A percentile compares a stretch with the other conserved stretches of the same genome.
Evolutionary conservation across 1,284 basidiomycete species (phyloP).

Genomic region (Tilletia indica): DNA sequence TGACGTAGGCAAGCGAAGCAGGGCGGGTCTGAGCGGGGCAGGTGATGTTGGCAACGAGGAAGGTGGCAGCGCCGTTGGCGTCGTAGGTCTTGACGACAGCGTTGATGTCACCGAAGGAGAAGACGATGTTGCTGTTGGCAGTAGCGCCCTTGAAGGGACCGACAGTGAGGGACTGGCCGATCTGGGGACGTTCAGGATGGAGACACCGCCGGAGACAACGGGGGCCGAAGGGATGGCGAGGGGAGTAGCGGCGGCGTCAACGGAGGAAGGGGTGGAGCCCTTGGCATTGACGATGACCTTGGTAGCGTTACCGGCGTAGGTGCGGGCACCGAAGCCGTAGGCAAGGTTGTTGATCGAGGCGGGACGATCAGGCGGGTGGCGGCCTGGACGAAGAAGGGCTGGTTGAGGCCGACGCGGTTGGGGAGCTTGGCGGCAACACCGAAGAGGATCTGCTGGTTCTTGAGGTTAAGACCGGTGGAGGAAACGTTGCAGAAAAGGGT

Average conservation of each 20-base stretch:
- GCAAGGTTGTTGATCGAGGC: conserved; percentile 18
- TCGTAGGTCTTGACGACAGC: conserved; percentile 11
- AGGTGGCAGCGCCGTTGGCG: not conserved
- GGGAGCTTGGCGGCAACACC: conserved; percentile 12
- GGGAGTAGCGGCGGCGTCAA: conserved; percentile 9
- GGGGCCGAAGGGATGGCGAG: conserved; percentile 7
- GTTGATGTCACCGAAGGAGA: conserved; percentile 13
- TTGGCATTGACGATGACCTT: conserved; percentile 18
- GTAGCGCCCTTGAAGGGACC: conserved; percentile 11
- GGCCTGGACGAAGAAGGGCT: conserved; percentile 10
- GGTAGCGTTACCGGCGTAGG: conserved; percentile 8
- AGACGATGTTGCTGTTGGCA: not conserved
- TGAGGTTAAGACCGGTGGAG: conserved; percentile 15
- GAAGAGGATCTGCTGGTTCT: conserved; percentile 15
- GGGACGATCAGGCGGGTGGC: conserved; percentile 16
- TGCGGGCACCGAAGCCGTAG: conserved; percentile 15
- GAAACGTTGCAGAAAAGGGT: conserved; percentile 14
- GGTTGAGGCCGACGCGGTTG: conserved; percentile 5
- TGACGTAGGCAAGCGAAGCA: conserved; percentile 9
- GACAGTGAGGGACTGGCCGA: not conserved
- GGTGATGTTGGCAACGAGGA: conserved; percentile 15
- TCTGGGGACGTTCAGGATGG: conserved; percentile 12
- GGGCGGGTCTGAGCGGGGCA: conserved; percentile 14
- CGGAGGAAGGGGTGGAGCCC: conserved; percentile 11
- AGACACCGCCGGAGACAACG: conserved; percentile 17